These are phyloP conservation scores for Ogataea minuta DNA, from an alignment of 805 yeast species.

Conservation along the genomic window DNA sequence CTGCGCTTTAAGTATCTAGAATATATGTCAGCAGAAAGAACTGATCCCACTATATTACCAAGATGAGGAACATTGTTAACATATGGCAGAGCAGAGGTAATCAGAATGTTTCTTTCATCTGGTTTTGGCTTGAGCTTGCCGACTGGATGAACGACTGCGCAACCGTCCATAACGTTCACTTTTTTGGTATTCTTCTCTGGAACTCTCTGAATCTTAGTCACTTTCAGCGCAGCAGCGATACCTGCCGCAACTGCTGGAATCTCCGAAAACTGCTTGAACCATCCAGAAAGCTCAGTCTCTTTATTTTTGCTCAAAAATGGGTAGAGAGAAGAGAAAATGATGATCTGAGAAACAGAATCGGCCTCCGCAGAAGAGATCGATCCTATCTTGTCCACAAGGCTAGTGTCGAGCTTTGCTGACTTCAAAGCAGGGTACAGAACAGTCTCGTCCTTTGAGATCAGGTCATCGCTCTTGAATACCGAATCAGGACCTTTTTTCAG, in stretches of 20 bases:
- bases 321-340: constrained; percentile 57
- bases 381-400: constrained; percentile 11
- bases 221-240: constrained; percentile 43
- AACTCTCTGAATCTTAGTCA: constrained; percentile 43
- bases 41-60: constrained; percentile 96
- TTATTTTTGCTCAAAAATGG: constrained; percentile 35
- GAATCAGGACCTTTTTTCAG: constrained; percentile 14
- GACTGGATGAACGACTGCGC: constrained; percentile 14
- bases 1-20: constrained; percentile 87
- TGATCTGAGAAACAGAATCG: constrained; percentile 50
- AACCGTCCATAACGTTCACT: constrained; percentile 22
- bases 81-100: constrained; percentile 96
- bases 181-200: constrained; percentile 43
- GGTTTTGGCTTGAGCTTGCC: constrained; percentile 61
- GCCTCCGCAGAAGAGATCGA: constrained; percentile 30
- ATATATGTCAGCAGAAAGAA: constrained; percentile 89
- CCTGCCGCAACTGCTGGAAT: constrained; percentile 43
- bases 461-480: constrained; percentile 20
- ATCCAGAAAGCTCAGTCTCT: constrained; percentile 23
- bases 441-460: constrained; percentile 44
- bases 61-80: constrained; percentile 98
- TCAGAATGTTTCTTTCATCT: constrained; percentile 74
- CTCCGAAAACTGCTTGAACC: constrained; percentile 44
- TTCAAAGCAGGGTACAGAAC: constrained; percentile 41
- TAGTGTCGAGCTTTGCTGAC: constrained; percentile 31